Evolutionary conservation across 352 stramenopile species (phyloP), one percentile per base, ranked within the genome.

Genomic region (Globisporangium iwayamae): DNA sequence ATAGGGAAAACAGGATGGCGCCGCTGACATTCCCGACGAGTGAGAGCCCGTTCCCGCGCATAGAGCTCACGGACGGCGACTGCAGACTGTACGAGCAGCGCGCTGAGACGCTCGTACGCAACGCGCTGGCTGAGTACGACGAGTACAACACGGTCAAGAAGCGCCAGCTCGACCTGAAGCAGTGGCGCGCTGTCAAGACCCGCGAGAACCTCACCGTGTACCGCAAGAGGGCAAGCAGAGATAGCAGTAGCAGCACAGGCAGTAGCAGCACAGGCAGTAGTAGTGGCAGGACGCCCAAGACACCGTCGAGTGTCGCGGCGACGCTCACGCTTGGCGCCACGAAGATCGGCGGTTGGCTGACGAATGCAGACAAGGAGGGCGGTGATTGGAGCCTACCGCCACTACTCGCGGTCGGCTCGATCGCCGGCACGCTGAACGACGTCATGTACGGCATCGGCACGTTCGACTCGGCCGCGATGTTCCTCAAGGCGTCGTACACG

Each of bases 401-500:
- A 18, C 59, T 87, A 28, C 69, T 83, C 38, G 73, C 76, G 58
- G 72, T 75, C 38, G 76, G 78, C 5, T 80, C 65, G 7, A 82
- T 85, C 43, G 47, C 45, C 16, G 71, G 71, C 4, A 67, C 70
- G 56, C 30, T 90, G 25, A 74, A 89, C 43, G 77, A 90, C 43
- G 68, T 87, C 57, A 87, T 90, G 79, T 80, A 84, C 56, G 79
- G 83, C 16, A 73, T 85, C 47, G 25, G 66, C 3, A 71, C 77
- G 10, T 81, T 84, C 22, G 74, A 83, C 66, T 52, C 75, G 46
- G 73, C 78, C 11, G 60, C 72, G 38, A 84, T 86, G 75, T 58
- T 79, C 22, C 56, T 89, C n/a, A 80, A 83, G 39, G 75, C 66
- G 7, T 62, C 73, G 11, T 88, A 83, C 64, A 75, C 75, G 11